These are phyloP conservation scores for Cryoendolithus antarcticus DNA, from an alignment of 2,329 filamentous ascomycete species.

Conservation along the genomic window DNA sequence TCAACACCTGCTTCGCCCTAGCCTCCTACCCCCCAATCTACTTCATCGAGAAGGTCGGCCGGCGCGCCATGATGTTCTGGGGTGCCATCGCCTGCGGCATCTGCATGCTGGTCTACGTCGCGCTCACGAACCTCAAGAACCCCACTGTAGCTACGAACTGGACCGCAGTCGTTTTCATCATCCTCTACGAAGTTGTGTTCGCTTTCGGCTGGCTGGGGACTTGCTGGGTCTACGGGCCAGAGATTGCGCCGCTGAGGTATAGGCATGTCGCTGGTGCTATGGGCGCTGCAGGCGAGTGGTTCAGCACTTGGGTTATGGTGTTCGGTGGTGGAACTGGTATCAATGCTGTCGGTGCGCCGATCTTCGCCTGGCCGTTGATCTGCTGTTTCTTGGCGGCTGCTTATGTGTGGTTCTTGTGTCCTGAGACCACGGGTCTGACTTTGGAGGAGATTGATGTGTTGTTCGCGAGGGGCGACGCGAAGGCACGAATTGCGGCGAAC, in stretches of 20 bases:
- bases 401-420: conserved; percentile 17
- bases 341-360: conserved; percentile 24
- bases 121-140: conserved; percentile 12
- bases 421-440: conserved; percentile 13
- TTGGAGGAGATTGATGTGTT: conserved; percentile 12
- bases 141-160: conserved; percentile 13
- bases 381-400: conserved; percentile 19
- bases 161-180: conserved; percentile 17
- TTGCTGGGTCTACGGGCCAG: conserved; percentile 25
- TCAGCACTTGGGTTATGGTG: conserved; percentile 24
- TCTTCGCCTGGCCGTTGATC: conserved; percentile 27
- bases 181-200: conserved; percentile 19
- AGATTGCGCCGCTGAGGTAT: conserved; percentile 26
- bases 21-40: conserved; percentile 16
- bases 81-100: conserved; percentile 16
- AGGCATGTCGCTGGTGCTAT: conserved; percentile 25
- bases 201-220: conserved; percentile 23
- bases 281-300: conserved; percentile 28
- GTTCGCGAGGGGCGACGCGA: conserved; percentile 6
- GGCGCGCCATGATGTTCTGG: conserved; percentile 20
- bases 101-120: conserved; percentile 18
- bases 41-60: conserved; percentile 23
- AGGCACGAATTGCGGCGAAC: too few relatives aligned
- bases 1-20: conserved; percentile 19
- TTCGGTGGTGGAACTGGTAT: conserved; percentile 25